Conservation (phyloP, 2,329 filamentous ascomycete genomes). For the Uncinocarpus reesii region DNA sequence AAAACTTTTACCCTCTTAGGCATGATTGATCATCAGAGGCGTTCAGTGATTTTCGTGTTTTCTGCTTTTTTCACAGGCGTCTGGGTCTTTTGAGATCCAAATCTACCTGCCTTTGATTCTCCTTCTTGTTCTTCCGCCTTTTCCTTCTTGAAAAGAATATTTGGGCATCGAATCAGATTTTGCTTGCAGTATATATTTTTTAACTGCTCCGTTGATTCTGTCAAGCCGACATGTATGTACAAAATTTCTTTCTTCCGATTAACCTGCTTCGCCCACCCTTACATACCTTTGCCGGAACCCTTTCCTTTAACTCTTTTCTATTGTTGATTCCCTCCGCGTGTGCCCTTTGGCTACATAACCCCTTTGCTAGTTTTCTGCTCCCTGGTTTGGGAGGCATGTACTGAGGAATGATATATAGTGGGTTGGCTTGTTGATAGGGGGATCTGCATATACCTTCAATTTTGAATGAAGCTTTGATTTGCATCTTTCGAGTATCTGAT, state of each 20-base stretch:
- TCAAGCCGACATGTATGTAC: slow-evolving; percentile 1
- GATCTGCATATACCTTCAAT: neutral
- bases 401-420: slow-evolving; percentile 2
- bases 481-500: neutral
- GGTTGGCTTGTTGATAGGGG: neutral
- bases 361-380: neutral
- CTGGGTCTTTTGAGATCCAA: neutral
- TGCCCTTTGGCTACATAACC: neutral
- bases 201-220: slow-evolving; percentile 3
- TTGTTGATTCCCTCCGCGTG: neutral
- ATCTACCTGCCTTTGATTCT: neutral
- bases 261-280: neutral
- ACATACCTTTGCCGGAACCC: neutral
- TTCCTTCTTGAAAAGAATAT: neutral
- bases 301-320: neutral
- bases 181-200: slow-evolving; percentile 4
- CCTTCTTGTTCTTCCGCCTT: neutral
- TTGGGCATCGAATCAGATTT: slow-evolving; percentile 4
- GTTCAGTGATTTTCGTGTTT: slow-evolving; percentile 4
- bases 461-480: neutral
- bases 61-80: neutral
- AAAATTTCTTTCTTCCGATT: neutral
- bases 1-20: neutral
- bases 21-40: slow-evolving; percentile 10
- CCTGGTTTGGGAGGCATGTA: neutral